Percentiles rank a stretch among this genome's conserved stretches.
These are phyloP conservation scores for Sparassis latifolia DNA, from an alignment of 1,284 basidiomycete genomes.

Conservation along the genomic window DNA sequence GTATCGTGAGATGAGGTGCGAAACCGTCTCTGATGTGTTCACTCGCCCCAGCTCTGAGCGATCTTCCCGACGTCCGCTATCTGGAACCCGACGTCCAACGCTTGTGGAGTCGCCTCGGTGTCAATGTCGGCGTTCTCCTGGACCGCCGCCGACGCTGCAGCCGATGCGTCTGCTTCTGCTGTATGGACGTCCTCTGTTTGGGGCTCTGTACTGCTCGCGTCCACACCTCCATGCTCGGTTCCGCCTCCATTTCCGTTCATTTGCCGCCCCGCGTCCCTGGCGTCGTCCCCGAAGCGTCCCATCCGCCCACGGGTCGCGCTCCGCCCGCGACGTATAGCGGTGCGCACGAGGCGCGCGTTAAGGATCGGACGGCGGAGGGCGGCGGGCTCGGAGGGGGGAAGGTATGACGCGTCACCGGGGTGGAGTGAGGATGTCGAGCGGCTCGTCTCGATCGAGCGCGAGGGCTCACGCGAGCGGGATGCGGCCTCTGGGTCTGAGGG, in stretches of 20 bases:
- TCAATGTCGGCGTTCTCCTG: not conserved
- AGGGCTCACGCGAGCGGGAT: constrained; percentile 20
- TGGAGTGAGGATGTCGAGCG: constrained; percentile 25
- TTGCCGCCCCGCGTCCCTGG: not conserved
- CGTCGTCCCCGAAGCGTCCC: constrained; percentile 18
- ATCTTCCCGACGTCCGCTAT: constrained; percentile 24
- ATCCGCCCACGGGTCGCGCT: constrained; percentile 19
- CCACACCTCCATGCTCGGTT: not conserved
- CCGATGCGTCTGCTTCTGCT: not conserved
- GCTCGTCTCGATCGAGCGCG: constrained; percentile 25
- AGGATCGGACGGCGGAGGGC: constrained; percentile 18
- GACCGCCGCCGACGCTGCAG: too few species aligned
- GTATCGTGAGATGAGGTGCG: too few species aligned
- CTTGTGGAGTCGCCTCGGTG: constrained; percentile 9
- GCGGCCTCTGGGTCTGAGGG: constrained; percentile 6
- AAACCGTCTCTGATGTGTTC: constrained; percentile 1
- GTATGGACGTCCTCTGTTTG: not conserved
- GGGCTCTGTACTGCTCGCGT: not conserved
- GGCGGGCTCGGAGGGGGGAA: constrained; percentile 21
- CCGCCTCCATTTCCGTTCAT: not conserved
- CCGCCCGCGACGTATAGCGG: constrained; percentile 11
- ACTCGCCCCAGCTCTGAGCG: constrained; percentile 27
- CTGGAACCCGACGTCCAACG: constrained; percentile 17
- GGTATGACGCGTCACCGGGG: constrained; percentile 25
- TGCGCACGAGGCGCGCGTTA: constrained; percentile 20